phyloP scores from a whole-genome alignment of 2,329 filamentous ascomycete genomes.

The Ilyonectria mors-panacis region DNA sequence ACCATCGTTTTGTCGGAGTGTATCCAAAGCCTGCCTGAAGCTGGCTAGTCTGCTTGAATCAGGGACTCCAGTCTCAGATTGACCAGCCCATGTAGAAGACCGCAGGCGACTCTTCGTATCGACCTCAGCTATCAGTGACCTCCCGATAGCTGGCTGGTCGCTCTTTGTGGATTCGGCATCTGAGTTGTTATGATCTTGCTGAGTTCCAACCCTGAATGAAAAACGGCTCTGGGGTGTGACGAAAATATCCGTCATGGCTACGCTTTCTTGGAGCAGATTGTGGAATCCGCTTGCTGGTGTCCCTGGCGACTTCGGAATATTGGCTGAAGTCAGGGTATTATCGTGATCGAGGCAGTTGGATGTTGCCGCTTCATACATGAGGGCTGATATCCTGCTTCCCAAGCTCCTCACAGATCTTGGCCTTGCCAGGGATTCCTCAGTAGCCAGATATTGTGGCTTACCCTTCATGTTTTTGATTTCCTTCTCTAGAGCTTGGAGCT shows the following conservation, averaged over 20 bases:
- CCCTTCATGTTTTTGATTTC: constrained; percentile 42
- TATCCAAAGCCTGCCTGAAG: not conserved
- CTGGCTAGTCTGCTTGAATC: not conserved
- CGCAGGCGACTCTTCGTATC: not conserved
- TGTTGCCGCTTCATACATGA: constrained; percentile 34
- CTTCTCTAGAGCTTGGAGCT: constrained; percentile 38
- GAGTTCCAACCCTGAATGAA: constrained; percentile 9
- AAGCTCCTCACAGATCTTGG: constrained; percentile 35
- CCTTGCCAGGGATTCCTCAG: constrained; percentile 10
- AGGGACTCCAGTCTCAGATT: not conserved
- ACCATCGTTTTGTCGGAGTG: not conserved
- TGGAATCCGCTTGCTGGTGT: constrained; percentile 27
- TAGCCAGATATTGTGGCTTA: not conserved
- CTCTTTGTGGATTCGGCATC: constrained; percentile 5
- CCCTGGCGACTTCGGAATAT: constrained; percentile 17
- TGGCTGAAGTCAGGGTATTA: not conserved
- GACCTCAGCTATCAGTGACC: not conserved
- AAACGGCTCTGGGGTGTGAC: constrained; percentile 43
- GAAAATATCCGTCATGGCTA: constrained; percentile 39
- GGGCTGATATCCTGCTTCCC: constrained; percentile 38
- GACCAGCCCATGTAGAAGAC: constrained; percentile 6
- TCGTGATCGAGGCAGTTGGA: constrained; percentile 25
- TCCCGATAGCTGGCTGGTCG: not conserved
- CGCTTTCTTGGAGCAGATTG: constrained; percentile 34
- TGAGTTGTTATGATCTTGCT: not conserved